Percentiles rank a stretch among this genome's conserved stretches.
Conservation (phyloP, 2,329 filamentous ascomycete species). For the Beauveria brongniartii region DNA sequence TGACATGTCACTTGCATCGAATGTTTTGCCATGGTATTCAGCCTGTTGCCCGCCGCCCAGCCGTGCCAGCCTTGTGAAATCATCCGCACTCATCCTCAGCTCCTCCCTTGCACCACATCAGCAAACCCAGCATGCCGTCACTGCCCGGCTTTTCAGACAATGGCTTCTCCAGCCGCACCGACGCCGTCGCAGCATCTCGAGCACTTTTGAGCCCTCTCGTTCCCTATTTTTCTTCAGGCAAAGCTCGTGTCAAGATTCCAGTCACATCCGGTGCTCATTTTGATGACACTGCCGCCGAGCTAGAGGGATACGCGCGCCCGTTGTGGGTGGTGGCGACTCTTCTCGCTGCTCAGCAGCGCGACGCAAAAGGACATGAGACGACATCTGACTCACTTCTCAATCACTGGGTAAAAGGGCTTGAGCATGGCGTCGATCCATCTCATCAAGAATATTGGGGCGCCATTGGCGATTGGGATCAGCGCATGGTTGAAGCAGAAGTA, state of each 20-base stretch:
- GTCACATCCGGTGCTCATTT: conserved; percentile 32
- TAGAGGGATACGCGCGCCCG: conserved; percentile 37
- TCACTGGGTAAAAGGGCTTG: conserved; percentile 26
- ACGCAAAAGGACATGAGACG: background rate
- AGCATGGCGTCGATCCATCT: conserved; percentile 24
- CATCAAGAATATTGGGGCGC: conserved; percentile 38
- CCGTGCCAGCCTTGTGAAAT: background rate
- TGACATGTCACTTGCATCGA: background rate
- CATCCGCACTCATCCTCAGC: background rate
- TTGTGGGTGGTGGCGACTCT: conserved; percentile 27
- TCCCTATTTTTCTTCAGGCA: conserved; percentile 24
- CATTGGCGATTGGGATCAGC: conserved; percentile 37
- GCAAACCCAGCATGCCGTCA: conserved; percentile 24
- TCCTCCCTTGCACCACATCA: background rate
- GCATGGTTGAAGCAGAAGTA: conserved; percentile 48
- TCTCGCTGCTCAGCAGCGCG: conserved; percentile 28
- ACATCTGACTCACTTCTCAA: conserved; percentile 8
- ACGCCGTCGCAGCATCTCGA: conserved; percentile 26
- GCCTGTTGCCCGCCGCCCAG: background rate
- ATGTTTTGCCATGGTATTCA: too few relatives aligned
- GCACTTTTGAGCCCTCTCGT: conserved; percentile 27
- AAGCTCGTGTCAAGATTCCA: conserved; percentile 29
- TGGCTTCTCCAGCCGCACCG: conserved; percentile 25
- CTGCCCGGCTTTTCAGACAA: conserved; percentile 35
- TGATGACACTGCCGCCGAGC: conserved; percentile 35